Evolutionary conservation across 352 stramenopile genomes (phyloP).

Genomic region (Plasmopara halstedii): DNA sequence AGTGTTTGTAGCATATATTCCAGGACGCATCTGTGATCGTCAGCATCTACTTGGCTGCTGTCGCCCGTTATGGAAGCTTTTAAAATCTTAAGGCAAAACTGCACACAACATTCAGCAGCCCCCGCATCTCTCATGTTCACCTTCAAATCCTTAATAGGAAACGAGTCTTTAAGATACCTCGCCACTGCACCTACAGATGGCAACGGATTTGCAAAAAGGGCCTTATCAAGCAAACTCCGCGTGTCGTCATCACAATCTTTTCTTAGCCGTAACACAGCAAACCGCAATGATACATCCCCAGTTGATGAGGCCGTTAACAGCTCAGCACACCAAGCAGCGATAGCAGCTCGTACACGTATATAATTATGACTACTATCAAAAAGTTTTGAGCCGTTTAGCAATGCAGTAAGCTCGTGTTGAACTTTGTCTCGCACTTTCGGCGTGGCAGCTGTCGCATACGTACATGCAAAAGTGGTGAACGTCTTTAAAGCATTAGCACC

Average conservation of each 20-base stretch:
- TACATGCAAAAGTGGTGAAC: slow-evolving; percentile 40
- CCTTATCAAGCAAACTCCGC: slow-evolving; percentile 23
- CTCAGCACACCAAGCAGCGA: slow-evolving; percentile 53
- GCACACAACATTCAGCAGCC: slow-evolving; percentile 39
- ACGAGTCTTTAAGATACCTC: slow-evolving; percentile 20
- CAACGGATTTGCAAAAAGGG: slow-evolving; percentile 39
- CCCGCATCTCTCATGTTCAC: slow-evolving; percentile 24
- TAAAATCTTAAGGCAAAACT: slow-evolving; percentile 46
- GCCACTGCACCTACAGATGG: slow-evolving; percentile 25
- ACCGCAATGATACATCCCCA: slow-evolving; percentile 37
- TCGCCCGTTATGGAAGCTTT: slow-evolving; percentile 10
- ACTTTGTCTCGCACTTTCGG: slow-evolving; percentile 31
- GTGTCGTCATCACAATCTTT: slow-evolving; percentile 37
- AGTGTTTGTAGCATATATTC: slow-evolving; percentile 49
- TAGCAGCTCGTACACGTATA: slow-evolving; percentile 42
- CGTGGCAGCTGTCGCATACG: slow-evolving; percentile 27
- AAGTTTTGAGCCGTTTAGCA: slow-evolving; percentile 51
- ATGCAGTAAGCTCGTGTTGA: slow-evolving; percentile 35
- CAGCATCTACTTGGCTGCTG: slow-evolving; percentile 9
- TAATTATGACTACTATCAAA: slow-evolving; percentile 59
- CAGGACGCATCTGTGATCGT: slow-evolving; percentile 26
- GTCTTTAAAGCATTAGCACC: slow-evolving; percentile 58
- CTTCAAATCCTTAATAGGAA: slow-evolving; percentile 31
- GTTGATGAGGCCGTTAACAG: slow-evolving; percentile 17
- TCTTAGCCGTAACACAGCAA: slow-evolving; percentile 45